Evolutionary conservation across 768 basidiomycete species (phyloP).

Genomic region (Trametes coccinea): DNA sequence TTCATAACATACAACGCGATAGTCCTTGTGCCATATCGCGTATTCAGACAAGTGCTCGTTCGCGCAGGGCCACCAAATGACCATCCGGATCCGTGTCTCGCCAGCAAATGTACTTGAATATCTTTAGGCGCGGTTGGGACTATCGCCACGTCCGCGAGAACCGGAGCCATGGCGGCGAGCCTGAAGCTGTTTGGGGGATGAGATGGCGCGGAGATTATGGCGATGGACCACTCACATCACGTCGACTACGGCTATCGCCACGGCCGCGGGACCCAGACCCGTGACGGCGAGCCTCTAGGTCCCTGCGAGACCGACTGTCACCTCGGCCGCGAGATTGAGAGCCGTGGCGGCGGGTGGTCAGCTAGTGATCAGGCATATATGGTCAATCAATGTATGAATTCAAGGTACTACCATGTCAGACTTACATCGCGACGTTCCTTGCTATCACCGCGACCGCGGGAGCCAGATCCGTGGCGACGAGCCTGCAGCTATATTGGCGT

Average conservation of each 20-base stretch:
- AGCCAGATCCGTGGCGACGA: constrained; percentile 13
- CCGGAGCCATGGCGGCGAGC: constrained; percentile 15
- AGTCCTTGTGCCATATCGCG: background rate
- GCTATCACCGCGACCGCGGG: constrained; percentile 2
- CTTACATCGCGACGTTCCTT: constrained; percentile 11
- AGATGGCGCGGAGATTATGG: background rate
- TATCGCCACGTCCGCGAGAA: constrained; percentile 5
- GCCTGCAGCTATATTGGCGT: constrained; percentile 1
- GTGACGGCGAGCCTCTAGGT: constrained; percentile 6
- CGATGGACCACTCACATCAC: background rate
- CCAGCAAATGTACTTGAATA: background rate
- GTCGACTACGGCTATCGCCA: background rate
- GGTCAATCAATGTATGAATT: too few species aligned
- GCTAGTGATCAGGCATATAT: background rate
- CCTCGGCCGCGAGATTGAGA: constrained; percentile 8
- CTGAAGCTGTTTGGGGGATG: background rate
- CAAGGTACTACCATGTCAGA: too few species aligned
- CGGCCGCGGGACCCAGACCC: constrained; percentile 5
- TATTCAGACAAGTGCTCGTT: too few species aligned
- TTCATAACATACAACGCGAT: too few species aligned
- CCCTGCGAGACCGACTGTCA: background rate
- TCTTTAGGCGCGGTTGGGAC: constrained; percentile 3
- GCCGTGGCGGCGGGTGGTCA: constrained; percentile 4
- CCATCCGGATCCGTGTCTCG: background rate
- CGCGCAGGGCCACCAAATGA: too few species aligned